Conservation (phyloP, 2,329 filamentous ascomycete species). For the Huntiella decipiens region DNA sequence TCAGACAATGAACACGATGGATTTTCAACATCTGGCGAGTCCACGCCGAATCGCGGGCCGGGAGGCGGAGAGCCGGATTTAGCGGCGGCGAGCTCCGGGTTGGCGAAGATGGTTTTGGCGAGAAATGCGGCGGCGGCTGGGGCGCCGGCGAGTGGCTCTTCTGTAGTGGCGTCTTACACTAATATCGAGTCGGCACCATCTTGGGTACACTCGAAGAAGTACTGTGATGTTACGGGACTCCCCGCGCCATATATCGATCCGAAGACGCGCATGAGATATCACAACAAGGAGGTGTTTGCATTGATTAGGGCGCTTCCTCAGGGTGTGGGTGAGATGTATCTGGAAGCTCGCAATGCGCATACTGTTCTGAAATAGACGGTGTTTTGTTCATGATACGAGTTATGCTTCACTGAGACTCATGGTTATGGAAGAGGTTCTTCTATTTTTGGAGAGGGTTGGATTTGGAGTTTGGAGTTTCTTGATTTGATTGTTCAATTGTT, state of each 20-base stretch:
- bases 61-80: slow-evolving; percentile 42
- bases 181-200: slow-evolving; percentile 93
- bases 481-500: background rate
- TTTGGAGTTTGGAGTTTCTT: background rate
- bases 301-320: slow-evolving; percentile 66
- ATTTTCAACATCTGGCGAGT: slow-evolving; percentile 36
- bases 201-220: slow-evolving; percentile 65
- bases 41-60: slow-evolving; percentile 30
- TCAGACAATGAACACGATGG: slow-evolving; percentile 38
- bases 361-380: slow-evolving; percentile 63
- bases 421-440: too few relatives aligned
- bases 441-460: too few relatives aligned
- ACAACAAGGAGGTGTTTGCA: slow-evolving; percentile 80
- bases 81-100: slow-evolving; percentile 69
- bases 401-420: background rate
- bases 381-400: background rate
- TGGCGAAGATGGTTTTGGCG: slow-evolving; percentile 76
- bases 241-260: slow-evolving; percentile 86
- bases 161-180: slow-evolving; percentile 49
- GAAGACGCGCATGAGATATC: slow-evolving; percentile 82
- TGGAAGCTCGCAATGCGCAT: slow-evolving; percentile 80
- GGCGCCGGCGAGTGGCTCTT: background rate
- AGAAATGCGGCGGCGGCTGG: slow-evolving; percentile 33
- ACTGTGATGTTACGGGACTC: slow-evolving; percentile 90
- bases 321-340: slow-evolving; percentile 66